Conservation (phyloP, 164 flowering plant species). For the Annona cherimola region DNA sequence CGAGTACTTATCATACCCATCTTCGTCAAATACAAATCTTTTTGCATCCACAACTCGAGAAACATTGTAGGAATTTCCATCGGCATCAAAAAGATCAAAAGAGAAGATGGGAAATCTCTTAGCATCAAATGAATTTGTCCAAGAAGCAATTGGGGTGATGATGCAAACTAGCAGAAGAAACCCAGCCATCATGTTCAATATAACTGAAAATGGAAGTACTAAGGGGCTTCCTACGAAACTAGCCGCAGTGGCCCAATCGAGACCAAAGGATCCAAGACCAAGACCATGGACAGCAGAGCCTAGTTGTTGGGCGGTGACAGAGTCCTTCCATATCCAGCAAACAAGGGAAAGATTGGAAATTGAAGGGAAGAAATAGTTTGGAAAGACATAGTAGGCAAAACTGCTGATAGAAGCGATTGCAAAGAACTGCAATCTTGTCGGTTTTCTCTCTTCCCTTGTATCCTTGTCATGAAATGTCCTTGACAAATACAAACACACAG, state of each 20-base stretch:
- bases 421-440: constrained; percentile 5
- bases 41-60: background rate
- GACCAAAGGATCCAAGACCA: background rate
- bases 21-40: background rate
- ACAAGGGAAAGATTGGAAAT: background rate
- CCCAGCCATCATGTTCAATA: background rate
- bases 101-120: constrained; percentile 1
- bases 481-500: background rate
- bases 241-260: background rate
- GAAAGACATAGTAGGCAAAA: constrained; percentile 2
- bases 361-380: constrained; percentile 7
- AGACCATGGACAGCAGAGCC: background rate
- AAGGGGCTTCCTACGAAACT: background rate
- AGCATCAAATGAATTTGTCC: background rate
- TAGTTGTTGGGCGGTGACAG: constrained; percentile 2
- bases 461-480: background rate
- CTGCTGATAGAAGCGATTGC: background rate
- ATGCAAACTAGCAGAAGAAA: background rate
- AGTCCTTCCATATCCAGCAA: constrained; percentile 7
- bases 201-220: background rate
- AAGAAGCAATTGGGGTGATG: background rate
- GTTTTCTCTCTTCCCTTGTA: background rate
- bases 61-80: background rate
- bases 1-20: background rate
- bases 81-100: background rate